Percentiles rank a stretch among this genome's conserved stretches.
Conservation (phyloP, 2,329 filamentous ascomycete genomes). For the Diaporthe velutina region DNA sequence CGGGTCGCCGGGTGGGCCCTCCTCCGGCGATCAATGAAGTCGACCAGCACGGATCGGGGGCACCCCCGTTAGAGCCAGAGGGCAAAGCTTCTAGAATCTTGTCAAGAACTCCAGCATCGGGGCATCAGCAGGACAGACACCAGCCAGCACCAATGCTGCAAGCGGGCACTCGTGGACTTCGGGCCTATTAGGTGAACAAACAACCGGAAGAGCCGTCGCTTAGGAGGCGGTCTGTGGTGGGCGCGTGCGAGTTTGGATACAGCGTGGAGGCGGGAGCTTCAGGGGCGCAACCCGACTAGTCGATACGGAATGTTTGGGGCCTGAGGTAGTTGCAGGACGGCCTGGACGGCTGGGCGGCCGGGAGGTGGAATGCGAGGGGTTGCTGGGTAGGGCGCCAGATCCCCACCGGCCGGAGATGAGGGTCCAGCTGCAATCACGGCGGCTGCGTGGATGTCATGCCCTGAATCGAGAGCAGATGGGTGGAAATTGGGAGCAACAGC, state of each 20-base stretch:
- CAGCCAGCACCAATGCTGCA: background rate
- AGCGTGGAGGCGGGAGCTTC: constrained; percentile 28
- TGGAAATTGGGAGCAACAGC: constrained; percentile 28
- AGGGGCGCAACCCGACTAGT: constrained; percentile 24
- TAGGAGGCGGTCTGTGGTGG: constrained; percentile 13
- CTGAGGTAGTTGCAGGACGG: constrained; percentile 8
- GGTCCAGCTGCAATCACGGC: constrained; percentile 32
- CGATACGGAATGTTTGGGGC: constrained; percentile 7
- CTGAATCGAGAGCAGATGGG: constrained; percentile 8
- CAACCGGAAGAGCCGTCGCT: constrained; percentile 22
- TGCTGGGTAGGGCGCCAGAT: constrained; percentile 19
- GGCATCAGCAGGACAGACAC: background rate
- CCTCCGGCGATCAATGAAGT: constrained; percentile 22
- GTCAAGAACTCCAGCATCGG: background rate
- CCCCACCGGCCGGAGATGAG: constrained; percentile 39
- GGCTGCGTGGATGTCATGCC: constrained; percentile 30
- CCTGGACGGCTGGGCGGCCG: constrained; percentile 10
- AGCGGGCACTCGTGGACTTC: constrained; percentile 1
- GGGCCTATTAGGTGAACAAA: background rate
- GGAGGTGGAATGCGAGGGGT: constrained; percentile 1
- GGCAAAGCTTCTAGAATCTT: constrained; percentile 33
- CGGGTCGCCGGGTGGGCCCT: constrained; percentile 19
- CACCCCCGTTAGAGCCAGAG: background rate
- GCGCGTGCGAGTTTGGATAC: constrained; percentile 3
- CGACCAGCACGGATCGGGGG: constrained; percentile 21